Conservation (phyloP, 441 rosid species). For the Mallotus repandus region DNA sequence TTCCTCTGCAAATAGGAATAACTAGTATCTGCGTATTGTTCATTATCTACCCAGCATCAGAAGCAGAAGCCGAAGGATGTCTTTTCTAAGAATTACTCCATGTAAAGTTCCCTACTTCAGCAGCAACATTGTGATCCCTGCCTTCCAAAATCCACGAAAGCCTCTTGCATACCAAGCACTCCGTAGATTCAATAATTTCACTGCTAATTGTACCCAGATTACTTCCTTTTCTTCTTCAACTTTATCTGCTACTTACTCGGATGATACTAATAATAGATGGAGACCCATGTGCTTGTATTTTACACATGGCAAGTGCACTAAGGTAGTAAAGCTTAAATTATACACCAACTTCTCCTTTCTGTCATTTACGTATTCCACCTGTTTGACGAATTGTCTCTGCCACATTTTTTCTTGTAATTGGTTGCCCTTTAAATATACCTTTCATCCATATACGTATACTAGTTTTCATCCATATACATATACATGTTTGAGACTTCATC, state of each 20-base stretch:
- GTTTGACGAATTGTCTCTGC: slow-evolving; percentile 25
- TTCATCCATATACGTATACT: neutral
- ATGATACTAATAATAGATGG: slow-evolving; percentile 39
- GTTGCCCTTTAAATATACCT: neutral
- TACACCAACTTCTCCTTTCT: neutral
- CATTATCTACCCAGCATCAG: neutral
- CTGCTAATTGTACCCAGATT: neutral
- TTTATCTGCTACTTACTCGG: slow-evolving; percentile 15
- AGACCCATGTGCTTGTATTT: slow-evolving; percentile 82
- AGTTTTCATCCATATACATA: neutral
- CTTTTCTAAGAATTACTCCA: slow-evolving; percentile 32
- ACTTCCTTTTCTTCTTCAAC: slow-evolving; percentile 16
- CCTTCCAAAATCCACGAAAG: slow-evolving; percentile 7
- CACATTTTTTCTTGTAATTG: neutral
- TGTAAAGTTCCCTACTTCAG: slow-evolving; percentile 23
- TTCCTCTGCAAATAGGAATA: too few relatives aligned
- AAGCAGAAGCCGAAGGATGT: slow-evolving; percentile 26
- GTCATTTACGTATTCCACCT: neutral
- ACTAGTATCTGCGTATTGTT: too few relatives aligned
- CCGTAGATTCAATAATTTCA: neutral
- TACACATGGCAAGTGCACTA: slow-evolving; percentile 80
- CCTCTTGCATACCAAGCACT: neutral
- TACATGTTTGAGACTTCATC: neutral
- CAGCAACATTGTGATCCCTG: neutral
- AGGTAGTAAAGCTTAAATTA: slow-evolving; percentile 44